A percentile compares a stretch with the other conserved stretches of the same genome.
Conservation (phyloP, 352 stramenopile genomes). For the Globisporangium viniferum region DNA sequence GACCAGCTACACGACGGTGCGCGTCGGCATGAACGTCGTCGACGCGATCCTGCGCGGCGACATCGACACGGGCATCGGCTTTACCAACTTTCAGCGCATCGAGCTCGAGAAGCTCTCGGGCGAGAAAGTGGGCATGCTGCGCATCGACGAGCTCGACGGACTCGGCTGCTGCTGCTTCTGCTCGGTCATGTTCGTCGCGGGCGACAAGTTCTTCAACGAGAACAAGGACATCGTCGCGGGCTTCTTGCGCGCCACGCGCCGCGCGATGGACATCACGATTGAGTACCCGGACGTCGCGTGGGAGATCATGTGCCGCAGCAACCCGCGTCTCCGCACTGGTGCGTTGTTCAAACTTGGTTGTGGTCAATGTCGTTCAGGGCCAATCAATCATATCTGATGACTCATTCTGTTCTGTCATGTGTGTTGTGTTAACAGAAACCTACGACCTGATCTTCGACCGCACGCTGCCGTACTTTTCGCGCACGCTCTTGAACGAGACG, state of each 20-base stretch:
- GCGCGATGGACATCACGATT: constrained; percentile 49
- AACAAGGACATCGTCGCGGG: constrained; percentile 43
- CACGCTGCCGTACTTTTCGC: constrained; percentile 49
- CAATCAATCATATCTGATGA: not conserved
- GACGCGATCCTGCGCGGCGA: constrained; percentile 45
- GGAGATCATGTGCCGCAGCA: constrained; percentile 54
- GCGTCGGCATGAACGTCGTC: constrained; percentile 53
- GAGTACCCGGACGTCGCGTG: constrained; percentile 46
- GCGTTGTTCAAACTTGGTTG: constrained; percentile 2
- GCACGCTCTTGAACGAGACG: constrained; percentile 44
- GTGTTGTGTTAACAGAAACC: constrained; percentile 20
- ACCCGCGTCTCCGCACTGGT: constrained; percentile 43
- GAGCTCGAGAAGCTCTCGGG: constrained; percentile 48
- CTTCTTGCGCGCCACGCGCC: constrained; percentile 41
- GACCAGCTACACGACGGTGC: constrained; percentile 40
- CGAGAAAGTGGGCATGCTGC: constrained; percentile 46
- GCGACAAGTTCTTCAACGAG: constrained; percentile 43
- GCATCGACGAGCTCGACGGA: constrained; percentile 49
- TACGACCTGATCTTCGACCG: constrained; percentile 55
- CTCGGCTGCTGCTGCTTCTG: constrained; percentile 54
- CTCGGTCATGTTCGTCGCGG: constrained; percentile 54
- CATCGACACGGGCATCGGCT: constrained; percentile 50
- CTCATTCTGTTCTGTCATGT: not conserved
- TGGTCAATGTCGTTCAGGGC: not conserved
- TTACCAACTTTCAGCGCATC: constrained; percentile 55